Conservation (phyloP, 2,329 filamentous ascomycete species). For the Aureobasidium zeae region DNA sequence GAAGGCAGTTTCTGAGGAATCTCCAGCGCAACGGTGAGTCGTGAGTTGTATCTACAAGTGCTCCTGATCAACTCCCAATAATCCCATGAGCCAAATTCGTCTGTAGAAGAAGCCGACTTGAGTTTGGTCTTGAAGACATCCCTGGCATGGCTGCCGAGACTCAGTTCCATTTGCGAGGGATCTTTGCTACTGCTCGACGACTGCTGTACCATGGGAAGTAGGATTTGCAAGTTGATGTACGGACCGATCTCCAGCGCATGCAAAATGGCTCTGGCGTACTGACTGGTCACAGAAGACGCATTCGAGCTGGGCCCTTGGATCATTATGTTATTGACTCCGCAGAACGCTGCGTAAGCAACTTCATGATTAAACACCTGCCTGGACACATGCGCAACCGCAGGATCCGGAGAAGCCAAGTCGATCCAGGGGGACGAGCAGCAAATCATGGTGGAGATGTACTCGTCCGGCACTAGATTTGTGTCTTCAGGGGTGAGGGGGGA, state of each 20-base stretch:
- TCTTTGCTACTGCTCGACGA: slow-evolving; percentile 28
- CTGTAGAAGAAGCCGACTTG: not conserved
- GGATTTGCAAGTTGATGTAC: slow-evolving; percentile 70
- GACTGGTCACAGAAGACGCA: slow-evolving; percentile 39
- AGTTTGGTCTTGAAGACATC: slow-evolving; percentile 7
- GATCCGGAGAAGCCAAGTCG: slow-evolving; percentile 74
- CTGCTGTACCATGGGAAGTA: slow-evolving; percentile 77
- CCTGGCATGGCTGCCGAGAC: slow-evolving; percentile 3
- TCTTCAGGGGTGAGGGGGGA: slow-evolving; percentile 68
- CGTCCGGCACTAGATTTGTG: slow-evolving; percentile 60
- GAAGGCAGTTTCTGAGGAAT: slow-evolving; percentile 52
- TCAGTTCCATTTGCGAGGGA: not conserved
- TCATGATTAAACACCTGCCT: slow-evolving; percentile 85
- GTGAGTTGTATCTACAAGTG: slow-evolving; percentile 72
- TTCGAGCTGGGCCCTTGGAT: slow-evolving; percentile 64
- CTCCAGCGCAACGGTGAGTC: slow-evolving; percentile 64
- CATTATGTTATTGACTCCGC: slow-evolving; percentile 74
- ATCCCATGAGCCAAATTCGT: slow-evolving; percentile 62
- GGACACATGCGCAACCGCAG: slow-evolving; percentile 74
- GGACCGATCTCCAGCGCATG: slow-evolving; percentile 67
- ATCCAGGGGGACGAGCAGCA: slow-evolving; percentile 86
- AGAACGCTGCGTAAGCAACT: slow-evolving; percentile 91
- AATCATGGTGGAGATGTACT: slow-evolving; percentile 62
- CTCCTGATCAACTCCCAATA: slow-evolving; percentile 83
- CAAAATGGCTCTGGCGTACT: slow-evolving; percentile 71